Percentiles rank a stretch among this genome's conserved stretches.
These are phyloP conservation scores for Mycena sanguinolenta DNA, from an alignment of 768 basidiomycete species.

Conservation along the genomic window DNA sequence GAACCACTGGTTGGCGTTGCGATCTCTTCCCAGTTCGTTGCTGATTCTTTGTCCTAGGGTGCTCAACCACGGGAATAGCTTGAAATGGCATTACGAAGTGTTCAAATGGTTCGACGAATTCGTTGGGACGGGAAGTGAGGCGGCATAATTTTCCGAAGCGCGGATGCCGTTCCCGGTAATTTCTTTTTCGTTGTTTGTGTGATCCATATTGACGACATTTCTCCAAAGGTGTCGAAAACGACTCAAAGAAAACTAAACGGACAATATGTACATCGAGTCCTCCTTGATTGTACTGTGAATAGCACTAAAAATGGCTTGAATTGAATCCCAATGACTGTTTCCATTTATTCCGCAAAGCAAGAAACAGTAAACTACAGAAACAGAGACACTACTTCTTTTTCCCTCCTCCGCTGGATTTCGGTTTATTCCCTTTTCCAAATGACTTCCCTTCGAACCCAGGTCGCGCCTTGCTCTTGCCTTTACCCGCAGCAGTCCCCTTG, in stretches of 20 bases:
- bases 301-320: not conserved
- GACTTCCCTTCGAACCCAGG: slow-evolving; percentile 92
- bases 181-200: too few species aligned
- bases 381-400: slow-evolving; percentile 42
- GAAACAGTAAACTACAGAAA: not conserved
- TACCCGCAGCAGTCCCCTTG: slow-evolving; percentile 50
- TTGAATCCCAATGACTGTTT: too few species aligned
- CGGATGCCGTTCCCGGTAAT: too few species aligned
- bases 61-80: slow-evolving; percentile 81
- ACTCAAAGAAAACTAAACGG: not conserved
- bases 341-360: not conserved
- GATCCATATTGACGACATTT: too few species aligned
- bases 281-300: not conserved
- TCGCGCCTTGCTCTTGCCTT: slow-evolving; percentile 70
- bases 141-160: too few species aligned
- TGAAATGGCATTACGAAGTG: slow-evolving; percentile 97
- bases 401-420: slow-evolving; percentile 48
- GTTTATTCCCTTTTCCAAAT: slow-evolving; percentile 70
- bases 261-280: not conserved
- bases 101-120: slow-evolving; percentile 90
- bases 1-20: slow-evolving; percentile 75
- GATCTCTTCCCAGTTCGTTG: not conserved
- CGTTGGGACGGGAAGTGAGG: slow-evolving; percentile 52
- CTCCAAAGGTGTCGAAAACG: too few species aligned
- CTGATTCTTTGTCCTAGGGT: slow-evolving; percentile 57